Base-by-base conservation (phyloP, 2,329 filamentous ascomycete genomes). In the Fusarium ramigenum region DNA sequence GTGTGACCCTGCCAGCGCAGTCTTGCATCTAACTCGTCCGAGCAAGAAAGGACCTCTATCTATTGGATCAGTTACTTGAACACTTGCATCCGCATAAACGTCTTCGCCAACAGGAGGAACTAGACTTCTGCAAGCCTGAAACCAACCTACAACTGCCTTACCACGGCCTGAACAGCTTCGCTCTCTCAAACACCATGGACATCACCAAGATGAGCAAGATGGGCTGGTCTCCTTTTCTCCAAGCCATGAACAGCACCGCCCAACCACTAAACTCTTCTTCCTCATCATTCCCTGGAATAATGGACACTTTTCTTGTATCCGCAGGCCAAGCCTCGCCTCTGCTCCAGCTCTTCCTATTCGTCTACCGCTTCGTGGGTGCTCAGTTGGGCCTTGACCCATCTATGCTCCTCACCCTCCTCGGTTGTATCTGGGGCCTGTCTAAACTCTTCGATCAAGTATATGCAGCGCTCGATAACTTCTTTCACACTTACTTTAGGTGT, bases 341-440 rank as follows among this genome's bases (percentile, higher is more conserved):
- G 9, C 78, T 87, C 59, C 69, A 83, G 65, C 59, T 82, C 10
- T 78, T 88, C 32, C 78, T 85, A 65, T 82, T 88, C 32, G 70
- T 88, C 44, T 85, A 88, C 68, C 82, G 84, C 28, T 77, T 85
- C 43, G 74, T 87, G 9, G 85, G 84, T 21, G 78, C 77, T 21
- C 82, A 81, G 59, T 79, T 88, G 21, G 87, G 86, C 25, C 78
- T 88, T 54, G 87, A 89, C 65, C 86, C 86, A 3, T 85, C 86
- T 0, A 67, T 84, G 39, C 75, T 88, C 16, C 78, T 89, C 34
- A 85, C 85, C 7, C 63, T 83, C 5, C 75, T 85, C 18, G 87
- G 85, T 18, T 78, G 87, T 54, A 42, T 86, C 60, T 89, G 87
- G 87, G 84, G 85, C 3, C 59, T 82, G 5, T 85, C 79, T 47